A percentile compares a stretch with the other conserved stretches of the same genome.
Conservation (phyloP, 2,329 filamentous ascomycete genomes). For the Aspergillus eucalypticola region DNA sequence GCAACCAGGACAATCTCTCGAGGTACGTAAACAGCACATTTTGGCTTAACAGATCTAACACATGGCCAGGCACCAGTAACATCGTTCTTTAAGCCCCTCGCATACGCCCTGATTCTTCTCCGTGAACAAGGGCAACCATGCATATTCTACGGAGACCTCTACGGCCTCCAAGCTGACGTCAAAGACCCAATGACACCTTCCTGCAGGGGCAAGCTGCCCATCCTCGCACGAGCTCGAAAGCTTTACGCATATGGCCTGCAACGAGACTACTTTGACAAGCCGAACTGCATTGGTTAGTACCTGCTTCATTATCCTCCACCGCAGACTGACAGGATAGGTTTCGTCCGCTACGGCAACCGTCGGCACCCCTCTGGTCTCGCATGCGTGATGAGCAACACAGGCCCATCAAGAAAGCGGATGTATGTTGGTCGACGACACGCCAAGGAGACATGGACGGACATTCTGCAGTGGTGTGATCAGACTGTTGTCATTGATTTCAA, state of each 20-base stretch:
- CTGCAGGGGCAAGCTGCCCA: constrained; percentile 57
- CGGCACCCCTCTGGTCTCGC: constrained; percentile 55
- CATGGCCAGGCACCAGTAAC: constrained; percentile 56
- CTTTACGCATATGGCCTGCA: constrained; percentile 68
- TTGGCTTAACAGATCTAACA: neutral
- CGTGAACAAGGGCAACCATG: constrained; percentile 64
- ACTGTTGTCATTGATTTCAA: constrained; percentile 60
- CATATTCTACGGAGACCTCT: constrained; percentile 70
- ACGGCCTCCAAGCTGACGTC: constrained; percentile 56
- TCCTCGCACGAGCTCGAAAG: constrained; percentile 62
- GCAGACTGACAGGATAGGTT: constrained; percentile 31
- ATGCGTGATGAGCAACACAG: constrained; percentile 58
- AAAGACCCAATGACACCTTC: constrained; percentile 55
- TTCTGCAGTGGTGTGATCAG: constrained; percentile 56
- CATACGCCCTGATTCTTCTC: constrained; percentile 71
- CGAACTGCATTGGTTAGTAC: constrained; percentile 58
- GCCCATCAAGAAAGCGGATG: constrained; percentile 58
- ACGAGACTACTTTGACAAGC: constrained; percentile 62
- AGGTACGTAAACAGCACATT: constrained; percentile 36
- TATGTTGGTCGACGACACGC: constrained; percentile 59
- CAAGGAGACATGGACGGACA: constrained; percentile 65
- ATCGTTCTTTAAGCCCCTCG: constrained; percentile 69
- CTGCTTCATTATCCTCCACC: neutral
- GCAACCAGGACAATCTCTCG: constrained; percentile 63
- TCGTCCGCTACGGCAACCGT: constrained; percentile 54